phyloP scores from a whole-genome alignment of 1,139 yeast species.

The Yamadazyma dendronema region DNA sequence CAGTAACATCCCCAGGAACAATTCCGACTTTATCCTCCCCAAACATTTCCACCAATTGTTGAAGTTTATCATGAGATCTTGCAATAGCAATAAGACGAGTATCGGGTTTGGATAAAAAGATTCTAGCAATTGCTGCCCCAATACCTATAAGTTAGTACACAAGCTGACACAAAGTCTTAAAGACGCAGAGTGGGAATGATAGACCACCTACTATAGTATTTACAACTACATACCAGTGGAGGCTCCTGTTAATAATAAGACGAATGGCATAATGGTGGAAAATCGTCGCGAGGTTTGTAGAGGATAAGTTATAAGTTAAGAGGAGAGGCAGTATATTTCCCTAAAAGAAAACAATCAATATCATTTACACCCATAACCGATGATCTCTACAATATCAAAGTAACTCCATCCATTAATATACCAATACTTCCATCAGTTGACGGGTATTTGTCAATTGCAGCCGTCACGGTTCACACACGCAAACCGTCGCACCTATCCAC shows the following conservation, averaged over 20 bases:
- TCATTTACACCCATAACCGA: too few species aligned
- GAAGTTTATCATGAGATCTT: constrained; percentile 52
- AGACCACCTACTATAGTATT: too few species aligned
- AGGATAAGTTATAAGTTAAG: too few species aligned
- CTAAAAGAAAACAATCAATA: too few species aligned
- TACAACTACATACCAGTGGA: constrained; percentile 47
- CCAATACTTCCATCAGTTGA: constrained; percentile 1
- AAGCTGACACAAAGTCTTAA: neutral
- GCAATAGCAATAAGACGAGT: constrained; percentile 71
- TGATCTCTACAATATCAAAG: too few species aligned
- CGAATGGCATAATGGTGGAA: constrained; percentile 10
- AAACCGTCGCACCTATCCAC: constrained; percentile 1
- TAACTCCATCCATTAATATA: too few species aligned
- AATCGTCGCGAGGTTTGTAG: neutral
- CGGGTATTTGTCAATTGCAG: constrained; percentile 3
- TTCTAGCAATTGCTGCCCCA: constrained; percentile 67
- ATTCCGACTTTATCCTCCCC: constrained; percentile 52
- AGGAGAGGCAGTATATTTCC: constrained; percentile 3
- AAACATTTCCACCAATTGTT: constrained; percentile 39
- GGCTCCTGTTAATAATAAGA: constrained; percentile 63
- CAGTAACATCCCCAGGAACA: constrained; percentile 67
- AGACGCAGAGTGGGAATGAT: too few species aligned
- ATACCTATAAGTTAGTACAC: constrained; percentile 55
- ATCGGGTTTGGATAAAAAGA: constrained; percentile 39
- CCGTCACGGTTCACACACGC: neutral